A percentile compares a stretch with the other conserved stretches of the same genome.
These are phyloP conservation scores for Petunia hybrid DNA, from an alignment of 305 asterid genomes.

Conservation along the genomic window DNA sequence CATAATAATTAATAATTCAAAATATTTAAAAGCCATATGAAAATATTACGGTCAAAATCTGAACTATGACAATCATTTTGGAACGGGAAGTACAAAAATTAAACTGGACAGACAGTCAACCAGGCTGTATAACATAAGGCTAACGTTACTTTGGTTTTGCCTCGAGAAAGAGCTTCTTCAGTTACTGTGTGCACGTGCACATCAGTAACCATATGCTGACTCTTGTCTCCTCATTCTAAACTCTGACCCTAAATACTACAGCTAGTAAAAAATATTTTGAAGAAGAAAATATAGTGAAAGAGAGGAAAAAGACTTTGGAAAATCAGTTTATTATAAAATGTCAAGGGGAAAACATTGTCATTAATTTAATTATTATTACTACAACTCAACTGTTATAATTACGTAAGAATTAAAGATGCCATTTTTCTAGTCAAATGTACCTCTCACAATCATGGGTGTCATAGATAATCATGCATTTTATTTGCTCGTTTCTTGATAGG, in stretches of 20 bases:
- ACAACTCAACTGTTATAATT: background rate
- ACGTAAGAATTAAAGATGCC: background rate
- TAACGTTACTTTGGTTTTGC: slow-evolving; percentile 30
- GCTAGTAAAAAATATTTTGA: background rate
- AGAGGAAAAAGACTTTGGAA: background rate
- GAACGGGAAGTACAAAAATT: too few relatives aligned
- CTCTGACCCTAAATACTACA: background rate
- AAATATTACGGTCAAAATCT: too few relatives aligned
- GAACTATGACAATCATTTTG: too few relatives aligned
- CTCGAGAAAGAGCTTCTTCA: slow-evolving; percentile 38
- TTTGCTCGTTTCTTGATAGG: background rate
- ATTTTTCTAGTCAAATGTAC: background rate
- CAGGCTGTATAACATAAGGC: slow-evolving; percentile 8
- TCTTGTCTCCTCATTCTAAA: slow-evolving; percentile 31
- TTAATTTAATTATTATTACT: background rate
- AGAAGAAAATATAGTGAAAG: background rate
- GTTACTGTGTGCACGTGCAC: slow-evolving; percentile 42
- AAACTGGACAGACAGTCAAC: background rate
- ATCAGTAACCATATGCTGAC: slow-evolving; percentile 26
- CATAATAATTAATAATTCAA: too few relatives aligned
- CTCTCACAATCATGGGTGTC: slow-evolving; percentile 21
- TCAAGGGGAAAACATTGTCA: background rate
- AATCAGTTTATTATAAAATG: too few relatives aligned
- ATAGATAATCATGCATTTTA: background rate
- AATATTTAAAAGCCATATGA: too few relatives aligned